phyloP scores from a whole-genome alignment of 768 basidiomycete species.

The Trametes cingulata region DNA sequence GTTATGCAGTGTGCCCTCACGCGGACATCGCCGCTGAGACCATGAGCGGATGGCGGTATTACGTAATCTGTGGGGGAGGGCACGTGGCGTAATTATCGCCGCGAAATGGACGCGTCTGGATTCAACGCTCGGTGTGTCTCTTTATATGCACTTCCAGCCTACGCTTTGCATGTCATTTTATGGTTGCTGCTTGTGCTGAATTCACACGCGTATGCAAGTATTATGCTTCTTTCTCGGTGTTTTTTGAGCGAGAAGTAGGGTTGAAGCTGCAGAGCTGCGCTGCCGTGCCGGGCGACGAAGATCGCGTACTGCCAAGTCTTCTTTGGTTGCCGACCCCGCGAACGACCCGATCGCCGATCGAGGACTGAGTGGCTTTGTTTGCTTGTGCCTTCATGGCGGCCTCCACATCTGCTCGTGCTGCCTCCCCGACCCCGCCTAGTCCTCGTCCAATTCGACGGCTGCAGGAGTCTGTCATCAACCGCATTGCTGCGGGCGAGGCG shows the following conservation, averaged over 20 bases:
- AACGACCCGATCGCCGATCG: constrained; percentile 6
- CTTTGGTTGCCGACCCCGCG: neutral
- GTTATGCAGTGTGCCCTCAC: neutral
- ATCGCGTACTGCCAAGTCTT: neutral
- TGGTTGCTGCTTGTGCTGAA: neutral
- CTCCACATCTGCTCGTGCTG: constrained; percentile 1
- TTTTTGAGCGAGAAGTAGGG: too few species aligned
- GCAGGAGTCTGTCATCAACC: constrained; percentile 82
- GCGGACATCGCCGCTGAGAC: constrained; percentile 13
- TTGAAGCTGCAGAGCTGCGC: too few species aligned
- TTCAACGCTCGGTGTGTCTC: neutral
- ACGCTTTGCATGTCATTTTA: neutral
- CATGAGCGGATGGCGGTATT: constrained; percentile 5
- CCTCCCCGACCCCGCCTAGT: constrained; percentile 35
- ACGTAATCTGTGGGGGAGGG: constrained; percentile 11
- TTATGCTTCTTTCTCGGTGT: too few species aligned
- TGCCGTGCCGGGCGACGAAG: neutral
- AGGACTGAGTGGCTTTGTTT: neutral
- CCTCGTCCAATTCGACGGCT: constrained; percentile 74
- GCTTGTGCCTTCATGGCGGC: constrained; percentile 1
- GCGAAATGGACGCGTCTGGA: constrained; percentile 12
- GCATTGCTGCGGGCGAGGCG: constrained; percentile 74
- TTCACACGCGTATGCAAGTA: neutral
- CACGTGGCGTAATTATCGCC: constrained; percentile 4
- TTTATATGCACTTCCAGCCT: neutral